Conservation (phyloP, 1,284 basidiomycete genomes). For the Microbotryomycetes sp. region DNA sequence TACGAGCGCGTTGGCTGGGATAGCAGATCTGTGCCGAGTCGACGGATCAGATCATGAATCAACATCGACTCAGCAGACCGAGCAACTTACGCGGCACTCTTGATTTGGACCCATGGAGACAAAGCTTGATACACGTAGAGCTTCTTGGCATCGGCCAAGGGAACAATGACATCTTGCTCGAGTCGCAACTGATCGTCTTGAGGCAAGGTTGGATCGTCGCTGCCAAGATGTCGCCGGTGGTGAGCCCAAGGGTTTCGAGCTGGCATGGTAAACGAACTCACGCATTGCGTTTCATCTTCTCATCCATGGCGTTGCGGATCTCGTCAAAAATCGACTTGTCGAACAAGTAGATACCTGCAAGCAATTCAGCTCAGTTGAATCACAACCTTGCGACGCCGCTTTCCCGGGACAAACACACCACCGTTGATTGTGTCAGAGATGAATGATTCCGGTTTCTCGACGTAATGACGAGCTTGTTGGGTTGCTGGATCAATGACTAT, state of each 20-base stretch:
- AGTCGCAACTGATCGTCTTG: slow-evolving; percentile 49
- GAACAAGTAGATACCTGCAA: slow-evolving; percentile 42
- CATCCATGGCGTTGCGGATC: slow-evolving; percentile 49
- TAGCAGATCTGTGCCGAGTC: slow-evolving; percentile 42
- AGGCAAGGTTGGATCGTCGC: slow-evolving; percentile 45
- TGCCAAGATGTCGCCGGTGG: slow-evolving; percentile 15
- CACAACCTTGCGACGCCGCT: not conserved
- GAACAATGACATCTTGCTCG: slow-evolving; percentile 51
- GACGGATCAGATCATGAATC: not conserved
- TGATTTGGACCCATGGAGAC: slow-evolving; percentile 51
- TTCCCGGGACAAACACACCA: slow-evolving; percentile 41
- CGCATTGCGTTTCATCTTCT: slow-evolving; percentile 44
- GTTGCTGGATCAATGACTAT: slow-evolving; percentile 47
- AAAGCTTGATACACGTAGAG: slow-evolving; percentile 49
- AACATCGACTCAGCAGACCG: not conserved
- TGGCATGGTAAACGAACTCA: no score
- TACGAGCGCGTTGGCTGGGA: slow-evolving; percentile 47
- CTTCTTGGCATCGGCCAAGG: slow-evolving; percentile 46
- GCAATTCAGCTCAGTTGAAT: not conserved
- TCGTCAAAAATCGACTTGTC: slow-evolving; percentile 50
- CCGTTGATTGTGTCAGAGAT: slow-evolving; percentile 50
- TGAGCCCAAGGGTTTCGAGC: no score
- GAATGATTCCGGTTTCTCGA: slow-evolving; percentile 51
- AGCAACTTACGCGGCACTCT: slow-evolving; percentile 47
- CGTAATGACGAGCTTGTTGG: slow-evolving; percentile 41